Conservation (phyloP, 1,284 basidiomycete species). For the Trametes versicolor region DNA sequence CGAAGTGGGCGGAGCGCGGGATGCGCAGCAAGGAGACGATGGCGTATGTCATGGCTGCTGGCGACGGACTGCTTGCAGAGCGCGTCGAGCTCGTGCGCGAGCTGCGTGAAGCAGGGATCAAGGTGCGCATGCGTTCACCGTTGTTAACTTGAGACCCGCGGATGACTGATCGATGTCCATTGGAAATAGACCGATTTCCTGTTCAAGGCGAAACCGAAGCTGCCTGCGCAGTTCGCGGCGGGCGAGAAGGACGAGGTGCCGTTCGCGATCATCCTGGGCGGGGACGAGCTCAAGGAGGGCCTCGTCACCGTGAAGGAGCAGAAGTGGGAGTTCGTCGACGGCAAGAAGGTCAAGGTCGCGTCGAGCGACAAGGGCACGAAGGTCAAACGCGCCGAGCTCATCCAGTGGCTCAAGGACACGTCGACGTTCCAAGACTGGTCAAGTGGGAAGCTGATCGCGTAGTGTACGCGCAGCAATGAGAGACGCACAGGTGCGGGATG, state of each 20-base stretch:
- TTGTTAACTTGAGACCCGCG: not conserved
- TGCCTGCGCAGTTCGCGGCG: constrained; percentile 86
- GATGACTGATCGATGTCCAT: constrained; percentile 13
- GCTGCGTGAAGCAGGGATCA: constrained; percentile 90
- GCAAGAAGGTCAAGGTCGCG: constrained; percentile 77
- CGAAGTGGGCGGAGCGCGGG: constrained; percentile 81
- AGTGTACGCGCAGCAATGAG: not conserved
- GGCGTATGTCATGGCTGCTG: constrained; percentile 94
- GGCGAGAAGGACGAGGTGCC: constrained; percentile 94
- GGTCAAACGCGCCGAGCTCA: constrained; percentile 74
- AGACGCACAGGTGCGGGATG: not conserved
- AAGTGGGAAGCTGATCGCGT: constrained; percentile 46
- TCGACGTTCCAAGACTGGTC: constrained; percentile 58
- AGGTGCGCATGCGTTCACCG: constrained; percentile 58
- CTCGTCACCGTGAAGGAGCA: constrained; percentile 95
- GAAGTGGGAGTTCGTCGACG: constrained; percentile 80
- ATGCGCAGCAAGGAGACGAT: constrained; percentile 92
- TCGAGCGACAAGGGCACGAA: constrained; percentile 71
- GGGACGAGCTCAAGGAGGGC: constrained; percentile 86
- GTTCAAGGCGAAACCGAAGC: constrained; percentile 93
- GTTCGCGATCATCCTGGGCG: constrained; percentile 91
- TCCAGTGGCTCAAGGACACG: constrained; percentile 74
- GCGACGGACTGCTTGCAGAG: constrained; percentile 90
- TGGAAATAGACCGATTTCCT: constrained; percentile 86
- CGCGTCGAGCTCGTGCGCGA: constrained; percentile 86